These are phyloP conservation scores for Starmerella sirachaensis DNA, from an alignment of 805 yeast genomes.

Conservation along the genomic window DNA sequence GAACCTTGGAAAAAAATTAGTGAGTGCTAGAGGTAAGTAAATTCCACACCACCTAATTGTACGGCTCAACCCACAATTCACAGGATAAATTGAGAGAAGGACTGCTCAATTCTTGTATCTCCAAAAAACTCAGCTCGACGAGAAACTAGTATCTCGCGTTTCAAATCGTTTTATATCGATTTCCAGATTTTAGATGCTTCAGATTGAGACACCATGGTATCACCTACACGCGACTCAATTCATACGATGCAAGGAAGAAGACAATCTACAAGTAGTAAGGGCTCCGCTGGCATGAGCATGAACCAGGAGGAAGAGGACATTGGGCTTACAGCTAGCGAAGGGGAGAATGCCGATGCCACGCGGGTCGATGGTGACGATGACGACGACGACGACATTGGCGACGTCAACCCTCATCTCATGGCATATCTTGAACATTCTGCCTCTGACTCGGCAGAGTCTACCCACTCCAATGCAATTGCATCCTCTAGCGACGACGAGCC, in stretches of 20 bases:
- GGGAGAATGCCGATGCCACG: constrained; percentile 39
- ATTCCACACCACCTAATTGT: too few species aligned
- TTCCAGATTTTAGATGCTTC: constrained; percentile 2
- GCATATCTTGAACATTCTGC: constrained; percentile 9
- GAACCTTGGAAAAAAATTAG: too few species aligned
- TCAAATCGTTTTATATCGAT: not conserved
- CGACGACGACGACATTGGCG: constrained; percentile 12
- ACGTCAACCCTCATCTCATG: constrained; percentile 9
- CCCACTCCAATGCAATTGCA: constrained; percentile 14
- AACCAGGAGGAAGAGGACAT: constrained; percentile 31
- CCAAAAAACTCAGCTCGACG: too few species aligned
- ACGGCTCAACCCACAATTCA: too few species aligned
- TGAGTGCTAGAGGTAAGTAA: too few species aligned
- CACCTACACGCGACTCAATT: not conserved
- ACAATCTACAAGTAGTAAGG: too few species aligned
- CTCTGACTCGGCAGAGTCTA: constrained; percentile 5
- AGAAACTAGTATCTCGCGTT: too few species aligned
- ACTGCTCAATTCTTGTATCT: too few species aligned
- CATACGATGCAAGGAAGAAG: constrained; percentile 1
- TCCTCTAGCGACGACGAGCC: constrained; percentile 21
- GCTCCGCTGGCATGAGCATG: too few species aligned
- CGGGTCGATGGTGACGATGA: constrained; percentile 41
- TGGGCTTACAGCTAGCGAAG: constrained; percentile 32
- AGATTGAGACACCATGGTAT: constrained; percentile 4
- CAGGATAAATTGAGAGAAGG: too few species aligned